A percentile compares a stretch with the other conserved stretches of the same genome.
phyloP scores from a whole-genome alignment of 1,139 yeast genomes.

The Magnusiomyces paraingens region DNA sequence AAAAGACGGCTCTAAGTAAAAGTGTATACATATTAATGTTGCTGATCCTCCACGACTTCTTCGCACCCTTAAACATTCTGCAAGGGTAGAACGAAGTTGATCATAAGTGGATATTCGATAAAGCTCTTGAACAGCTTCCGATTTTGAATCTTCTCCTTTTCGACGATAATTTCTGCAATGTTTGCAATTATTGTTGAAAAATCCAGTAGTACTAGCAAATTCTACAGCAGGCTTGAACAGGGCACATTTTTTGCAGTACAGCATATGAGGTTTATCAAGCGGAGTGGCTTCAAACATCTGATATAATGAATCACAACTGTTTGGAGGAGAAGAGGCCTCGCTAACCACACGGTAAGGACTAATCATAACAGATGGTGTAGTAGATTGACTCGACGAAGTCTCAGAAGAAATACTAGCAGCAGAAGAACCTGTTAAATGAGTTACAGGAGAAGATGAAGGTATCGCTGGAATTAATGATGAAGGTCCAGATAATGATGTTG shows the following conservation, averaged over 20 bases:
- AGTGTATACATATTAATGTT: constrained; percentile 14
- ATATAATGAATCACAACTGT: constrained; percentile 8
- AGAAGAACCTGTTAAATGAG: no score
- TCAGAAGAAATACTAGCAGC: no score
- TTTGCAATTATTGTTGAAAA: constrained; percentile 14
- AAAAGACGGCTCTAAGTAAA: constrained; percentile 12
- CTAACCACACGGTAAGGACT: no score
- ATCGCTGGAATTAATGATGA: no score
- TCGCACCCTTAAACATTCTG: constrained; percentile 10
- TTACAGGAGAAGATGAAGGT: no score
- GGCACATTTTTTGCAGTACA: constrained; percentile 15
- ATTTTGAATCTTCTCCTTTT: constrained; percentile 14
- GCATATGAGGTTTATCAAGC: constrained; percentile 10
- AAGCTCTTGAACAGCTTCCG: constrained; percentile 13
- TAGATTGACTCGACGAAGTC: no score
- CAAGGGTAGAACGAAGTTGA: constrained; percentile 16
- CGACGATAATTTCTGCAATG: constrained; percentile 15
- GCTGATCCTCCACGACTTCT: constrained; percentile 4
- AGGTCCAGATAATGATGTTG: no score
- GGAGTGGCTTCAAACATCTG: constrained; percentile 14
- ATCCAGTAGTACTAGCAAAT: constrained; percentile 15
- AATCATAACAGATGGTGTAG: no score
- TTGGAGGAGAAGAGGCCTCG: no score
- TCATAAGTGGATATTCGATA: constrained; percentile 12
- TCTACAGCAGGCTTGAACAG: constrained; percentile 15